Base-by-base conservation (phyloP, 495 filamentous ascomycete genomes). In the Cercophora newfieldiana region DNA sequence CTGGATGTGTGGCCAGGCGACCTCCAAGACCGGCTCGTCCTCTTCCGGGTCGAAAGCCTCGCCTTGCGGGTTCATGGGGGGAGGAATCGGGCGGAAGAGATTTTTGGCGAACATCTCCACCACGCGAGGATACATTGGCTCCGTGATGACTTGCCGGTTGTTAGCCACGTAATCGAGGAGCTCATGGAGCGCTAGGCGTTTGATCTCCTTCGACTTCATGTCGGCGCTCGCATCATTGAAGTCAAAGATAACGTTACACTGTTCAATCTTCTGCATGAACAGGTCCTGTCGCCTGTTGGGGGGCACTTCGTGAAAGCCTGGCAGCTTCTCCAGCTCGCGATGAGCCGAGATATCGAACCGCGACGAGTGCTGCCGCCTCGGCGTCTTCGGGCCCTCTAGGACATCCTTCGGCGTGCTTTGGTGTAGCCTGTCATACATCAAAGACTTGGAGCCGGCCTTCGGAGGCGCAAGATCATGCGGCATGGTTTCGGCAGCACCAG, bases 201-300 rank as follows among this genome's bases (percentile, higher is more conserved):
- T 99, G 83, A 99, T 97, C 79, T 99, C 95, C 78, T 99, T 99
- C n/a, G 94, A 96, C 77, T 98, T 98, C 94, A 98, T 98, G 72
- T 99, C 95, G 60, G 89, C 94, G 66, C 92, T 96, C 47, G 96
- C 93, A 74, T 99, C 95, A 77, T 97, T 99, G 81, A 99, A 99
- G 78, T 99, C 95, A 72, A 99, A 99, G 70, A 99, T 99, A 79
- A 99, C 96, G 74, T 99, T 99, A 83, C 95, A 99, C 78, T 99
- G 95, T 73, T 98, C 95, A 72, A 99, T 96, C 85, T 99, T 99
- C 77, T 98, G 93, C 94, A 99, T 97, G 81, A 99, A 99, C 19
- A 99, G 85, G 50, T 98, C 95, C 80, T 99, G 94, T 59, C 95
- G 90, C 37, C 93, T 87, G 68, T 96, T 94, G 21, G 95, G 96